phyloP scores from a whole-genome alignment of 352 stramenopile genomes.

The Phytophthora citricola region DNA sequence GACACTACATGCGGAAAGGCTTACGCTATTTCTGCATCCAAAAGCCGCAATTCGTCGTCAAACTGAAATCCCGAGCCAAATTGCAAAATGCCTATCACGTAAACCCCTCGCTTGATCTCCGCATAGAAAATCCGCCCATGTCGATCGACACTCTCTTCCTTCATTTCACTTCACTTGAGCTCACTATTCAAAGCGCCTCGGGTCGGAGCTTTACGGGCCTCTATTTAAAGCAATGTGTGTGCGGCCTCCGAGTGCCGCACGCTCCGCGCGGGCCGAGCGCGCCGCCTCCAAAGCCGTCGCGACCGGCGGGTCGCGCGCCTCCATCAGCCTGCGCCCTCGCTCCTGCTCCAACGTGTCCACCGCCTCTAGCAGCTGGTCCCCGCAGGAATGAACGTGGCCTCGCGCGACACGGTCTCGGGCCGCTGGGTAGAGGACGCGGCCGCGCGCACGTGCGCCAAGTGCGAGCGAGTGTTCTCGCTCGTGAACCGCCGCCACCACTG shows the following conservation, averaged over 20 bases:
- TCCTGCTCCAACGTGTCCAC: constrained; percentile 78
- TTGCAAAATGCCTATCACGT: neutral
- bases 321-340: constrained; percentile 35
- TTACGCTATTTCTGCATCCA: constrained; percentile 9
- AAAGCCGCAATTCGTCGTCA: neutral
- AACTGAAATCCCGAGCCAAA: constrained; percentile 6
- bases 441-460: constrained; percentile 67
- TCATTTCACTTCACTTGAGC: constrained; percentile 13
- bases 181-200: constrained; percentile 37
- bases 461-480: constrained; percentile 72
- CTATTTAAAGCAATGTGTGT: constrained; percentile 56
- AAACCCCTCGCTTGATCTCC: neutral
- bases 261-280: constrained; percentile 35
- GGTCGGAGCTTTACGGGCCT: neutral
- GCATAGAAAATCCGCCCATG: constrained; percentile 4
- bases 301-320: constrained; percentile 8
- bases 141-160: constrained; percentile 14
- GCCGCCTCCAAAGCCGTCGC: constrained; percentile 31
- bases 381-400: constrained; percentile 39
- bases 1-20: neutral
- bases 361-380: constrained; percentile 73
- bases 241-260: constrained; percentile 38
- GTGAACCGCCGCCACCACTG: constrained; percentile 85
- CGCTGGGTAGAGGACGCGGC: constrained; percentile 73
- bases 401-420: constrained; percentile 68